Evolutionary conservation across 371 early-diverging fungal species (phyloP).

Genomic region (Chytridium lagenaria): DNA sequence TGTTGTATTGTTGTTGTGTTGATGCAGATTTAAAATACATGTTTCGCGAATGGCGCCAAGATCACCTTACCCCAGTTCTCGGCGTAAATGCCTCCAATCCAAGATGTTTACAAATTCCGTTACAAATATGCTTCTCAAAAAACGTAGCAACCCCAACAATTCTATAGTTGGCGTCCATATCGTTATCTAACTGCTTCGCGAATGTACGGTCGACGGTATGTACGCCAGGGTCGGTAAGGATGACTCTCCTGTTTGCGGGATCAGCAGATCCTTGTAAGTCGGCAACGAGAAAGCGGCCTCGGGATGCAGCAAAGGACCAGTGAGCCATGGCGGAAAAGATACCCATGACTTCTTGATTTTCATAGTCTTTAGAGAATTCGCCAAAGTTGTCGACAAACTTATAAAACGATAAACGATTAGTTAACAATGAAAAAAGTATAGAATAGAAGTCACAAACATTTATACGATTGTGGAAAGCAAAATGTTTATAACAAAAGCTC

Average conservation of each 20-base stretch:
- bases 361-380: background rate
- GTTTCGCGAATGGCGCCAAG: no score
- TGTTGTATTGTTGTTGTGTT: no score
- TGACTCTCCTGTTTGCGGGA: background rate
- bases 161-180: slow-evolving; percentile 12
- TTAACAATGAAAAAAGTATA: no score
- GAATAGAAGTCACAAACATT: no score
- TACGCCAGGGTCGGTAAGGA: no score
- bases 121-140: slow-evolving; percentile 7
- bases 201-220: no score
- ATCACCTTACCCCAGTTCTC: no score
- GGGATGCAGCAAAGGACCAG: slow-evolving; percentile 6
- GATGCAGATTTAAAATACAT: no score
- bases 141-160: background rate
- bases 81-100: background rate
- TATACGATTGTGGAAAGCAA: no score
- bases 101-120: background rate
- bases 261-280: slow-evolving; percentile 1
- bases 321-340: slow-evolving; percentile 12
- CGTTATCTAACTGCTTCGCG: slow-evolving; percentile 4
- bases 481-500: no score
- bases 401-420: no score
- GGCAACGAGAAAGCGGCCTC: no score
- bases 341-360: background rate
- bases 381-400: slow-evolving; percentile 22